Percentiles rank a stretch among this genome's conserved stretches.
Evolutionary conservation across 192 early-diverging fungal species (phyloP).

Genomic region (Gigaspora rosea): DNA sequence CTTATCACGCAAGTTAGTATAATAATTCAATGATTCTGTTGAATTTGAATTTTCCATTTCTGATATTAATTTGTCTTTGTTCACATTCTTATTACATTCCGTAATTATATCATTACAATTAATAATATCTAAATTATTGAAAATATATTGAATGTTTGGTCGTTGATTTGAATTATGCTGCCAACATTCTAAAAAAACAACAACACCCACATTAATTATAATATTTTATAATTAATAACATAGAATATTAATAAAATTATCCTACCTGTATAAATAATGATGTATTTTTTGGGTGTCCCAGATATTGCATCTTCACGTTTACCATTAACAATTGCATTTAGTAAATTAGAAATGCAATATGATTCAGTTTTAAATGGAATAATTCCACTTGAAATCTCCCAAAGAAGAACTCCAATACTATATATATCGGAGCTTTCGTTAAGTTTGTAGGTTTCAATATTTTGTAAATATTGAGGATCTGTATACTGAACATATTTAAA

Average conservation of each 20-base stretch:
- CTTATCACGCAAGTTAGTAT: too few species aligned
- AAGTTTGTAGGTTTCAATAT: not conserved
- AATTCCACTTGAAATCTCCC: too few species aligned
- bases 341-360: not conserved
- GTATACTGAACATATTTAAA: not conserved
- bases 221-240: not conserved
- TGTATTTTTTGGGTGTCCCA: not conserved
- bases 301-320: not conserved
- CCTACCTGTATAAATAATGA: not conserved
- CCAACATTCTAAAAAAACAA: not conserved
- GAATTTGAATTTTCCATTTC: not conserved
- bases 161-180: not conserved
- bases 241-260: not conserved
- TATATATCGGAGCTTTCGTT: not conserved
- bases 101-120: not conserved
- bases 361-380: not conserved
- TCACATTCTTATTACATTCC: not conserved
- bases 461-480: not conserved
- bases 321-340: not conserved
- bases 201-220: not conserved
- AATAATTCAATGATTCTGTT: not conserved
- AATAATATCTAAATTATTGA: not conserved
- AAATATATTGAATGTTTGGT: not conserved
- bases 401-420: too few species aligned
- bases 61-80: not conserved